phyloP scores from a whole-genome alignment of 306 rosid genomes.

The Cicer chorassanicum region DNA sequence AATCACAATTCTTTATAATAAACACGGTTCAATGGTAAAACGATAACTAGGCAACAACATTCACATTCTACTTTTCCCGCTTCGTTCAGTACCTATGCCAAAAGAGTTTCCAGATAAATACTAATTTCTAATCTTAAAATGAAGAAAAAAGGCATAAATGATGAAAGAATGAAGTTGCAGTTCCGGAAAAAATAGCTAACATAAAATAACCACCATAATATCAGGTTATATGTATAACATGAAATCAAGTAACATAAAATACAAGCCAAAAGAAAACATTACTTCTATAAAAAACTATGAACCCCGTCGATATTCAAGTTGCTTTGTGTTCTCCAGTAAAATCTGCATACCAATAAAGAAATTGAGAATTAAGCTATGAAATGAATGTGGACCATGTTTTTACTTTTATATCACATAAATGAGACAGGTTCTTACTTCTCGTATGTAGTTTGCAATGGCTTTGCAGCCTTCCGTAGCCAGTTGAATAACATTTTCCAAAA shows the following conservation, averaged over 20 bases:
- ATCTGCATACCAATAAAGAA: conserved; percentile 58
- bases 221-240: neutral
- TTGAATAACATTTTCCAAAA: conserved; percentile 83
- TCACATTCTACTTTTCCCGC: conserved; percentile 19
- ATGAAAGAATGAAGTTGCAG: conserved; percentile 14
- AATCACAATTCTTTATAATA: too few species aligned
- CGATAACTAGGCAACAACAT: conserved; percentile 7
- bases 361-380: conserved; percentile 6
- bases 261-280: conserved; percentile 15
- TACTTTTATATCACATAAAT: conserved; percentile 1
- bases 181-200: neutral
- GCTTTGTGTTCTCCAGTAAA: conserved; percentile 74
- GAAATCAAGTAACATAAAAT: neutral
- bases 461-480: conserved; percentile 94
- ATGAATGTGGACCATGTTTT: conserved; percentile 21
- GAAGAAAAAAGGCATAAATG: neutral
- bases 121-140: neutral
- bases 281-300: conserved; percentile 43
- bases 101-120: neutral
- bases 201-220: neutral
- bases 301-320: conserved; percentile 72
- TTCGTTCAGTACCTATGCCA: conserved; percentile 7
- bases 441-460: conserved; percentile 77
- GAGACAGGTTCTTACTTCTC: conserved; percentile 60
- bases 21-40: neutral